Evolutionary conservation across 345 rosid species (phyloP).

Genomic region (thale cress (Arabidopsis thaliana)): TAIR10.1 NC_003070.9:10796001-10796500

Average conservation of each 20-base stretch:
- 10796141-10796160: neutral
- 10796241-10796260: conserved; percentile 13
- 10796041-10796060: too few relatives aligned
- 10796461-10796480: conserved; percentile 76
- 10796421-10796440: conserved; percentile 92
- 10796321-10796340: conserved; percentile 70
- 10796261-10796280: conserved; percentile 23
- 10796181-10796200: conserved; percentile 11
- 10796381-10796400: conserved; percentile 88
- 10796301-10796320: conserved; percentile 31
- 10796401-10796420: conserved; percentile 88
- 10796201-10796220: conserved; percentile 13
- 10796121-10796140: neutral
- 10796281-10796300: conserved; percentile 37
- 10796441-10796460: conserved; percentile 77
- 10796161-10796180: conserved; percentile 20
- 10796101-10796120: neutral
- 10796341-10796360: conserved; percentile 82
- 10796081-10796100: too few relatives aligned
- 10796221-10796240: conserved; percentile 12
- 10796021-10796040: neutral
- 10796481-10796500: neutral
- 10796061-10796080: too few relatives aligned
- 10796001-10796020: too few relatives aligned
- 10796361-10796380: conserved; percentile 77